Percentiles rank a stretch among this genome's conserved stretches.
Evolutionary conservation across 2,329 filamentous ascomycete species (phyloP).

Genomic region (Teratosphaeria destructans): DNA sequence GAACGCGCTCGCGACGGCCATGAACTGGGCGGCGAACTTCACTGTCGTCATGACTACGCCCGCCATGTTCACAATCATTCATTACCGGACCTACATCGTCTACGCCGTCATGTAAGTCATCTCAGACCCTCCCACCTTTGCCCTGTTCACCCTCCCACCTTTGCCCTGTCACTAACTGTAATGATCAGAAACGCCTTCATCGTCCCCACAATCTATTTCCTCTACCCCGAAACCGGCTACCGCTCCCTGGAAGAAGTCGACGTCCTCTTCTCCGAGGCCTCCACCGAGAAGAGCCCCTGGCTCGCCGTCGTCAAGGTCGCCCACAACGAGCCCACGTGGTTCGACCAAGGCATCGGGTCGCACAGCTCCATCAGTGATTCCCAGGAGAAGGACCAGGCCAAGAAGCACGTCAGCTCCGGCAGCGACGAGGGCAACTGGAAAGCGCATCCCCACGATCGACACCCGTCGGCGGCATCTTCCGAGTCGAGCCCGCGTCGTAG

Average conservation of each 20-base stretch:
- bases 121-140: not conserved
- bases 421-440: not conserved
- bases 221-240: slow-evolving; percentile 50
- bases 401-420: not conserved
- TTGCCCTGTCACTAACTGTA: too few relatives aligned
- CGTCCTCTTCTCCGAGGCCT: slow-evolving; percentile 47
- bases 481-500: not conserved
- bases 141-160: not conserved
- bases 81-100: slow-evolving; percentile 55
- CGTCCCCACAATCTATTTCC: slow-evolving; percentile 47
- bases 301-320: slow-evolving; percentile 1
- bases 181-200: slow-evolving; percentile 8
- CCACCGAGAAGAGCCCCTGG: slow-evolving; percentile 2
- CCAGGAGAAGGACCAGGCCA: not conserved
- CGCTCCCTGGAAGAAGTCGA: slow-evolving; percentile 56
- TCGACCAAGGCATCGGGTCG: not conserved
- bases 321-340: not conserved
- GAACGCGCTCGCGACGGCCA: slow-evolving; percentile 53
- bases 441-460: not conserved
- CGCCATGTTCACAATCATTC: slow-evolving; percentile 47
- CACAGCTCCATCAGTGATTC: not conserved
- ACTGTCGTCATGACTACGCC: slow-evolving; percentile 55
- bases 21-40: slow-evolving; percentile 43
- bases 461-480: not conserved
- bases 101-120: slow-evolving; percentile 60